Percentiles rank a stretch among this genome's conserved stretches.
Conservation (phyloP, 768 basidiomycete genomes). For the Serendipita sp. region DNA sequence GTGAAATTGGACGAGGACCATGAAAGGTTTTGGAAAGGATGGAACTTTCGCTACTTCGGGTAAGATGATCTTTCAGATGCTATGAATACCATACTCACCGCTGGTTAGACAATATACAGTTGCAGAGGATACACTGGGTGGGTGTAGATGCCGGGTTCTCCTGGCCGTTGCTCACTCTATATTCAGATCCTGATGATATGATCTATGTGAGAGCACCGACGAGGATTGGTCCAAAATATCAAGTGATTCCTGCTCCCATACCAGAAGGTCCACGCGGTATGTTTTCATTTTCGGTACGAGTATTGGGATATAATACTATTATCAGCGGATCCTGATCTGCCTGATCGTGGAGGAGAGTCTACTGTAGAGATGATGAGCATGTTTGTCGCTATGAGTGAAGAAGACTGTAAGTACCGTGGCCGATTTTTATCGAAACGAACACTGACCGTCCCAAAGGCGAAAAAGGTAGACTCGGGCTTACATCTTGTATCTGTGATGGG, state of each 20-base stretch:
- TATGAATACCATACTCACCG: neutral
- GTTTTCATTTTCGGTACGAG: constrained; percentile 1
- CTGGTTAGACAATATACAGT: constrained; percentile 65
- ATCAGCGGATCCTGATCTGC: constrained; percentile 17
- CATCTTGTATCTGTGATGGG: constrained; percentile 41
- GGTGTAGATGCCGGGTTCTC: constrained; percentile 15
- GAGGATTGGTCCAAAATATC: constrained; percentile 78
- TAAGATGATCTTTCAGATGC: constrained; percentile 24
- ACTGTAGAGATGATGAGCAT: constrained; percentile 60
- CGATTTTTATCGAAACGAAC: constrained; percentile 12
- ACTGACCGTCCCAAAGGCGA: constrained; percentile 11
- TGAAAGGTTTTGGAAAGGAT: constrained; percentile 78
- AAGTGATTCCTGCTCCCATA: constrained; percentile 40
- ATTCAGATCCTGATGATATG: constrained; percentile 83
- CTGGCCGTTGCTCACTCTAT: constrained; percentile 10
- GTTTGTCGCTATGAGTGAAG: constrained; percentile 45
- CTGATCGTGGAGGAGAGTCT: constrained; percentile 53
- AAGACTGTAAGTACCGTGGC: constrained; percentile 40
- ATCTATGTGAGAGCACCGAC: constrained; percentile 91
- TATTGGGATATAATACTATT: constrained; percentile 4
- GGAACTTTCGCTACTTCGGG: constrained; percentile 97
- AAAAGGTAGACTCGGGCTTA: constrained; percentile 13
- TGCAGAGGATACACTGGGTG: constrained; percentile 82
- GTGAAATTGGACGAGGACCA: constrained; percentile 59
- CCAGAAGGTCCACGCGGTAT: constrained; percentile 17